Base-by-base conservation (phyloP, 1,139 yeast genomes). In the Taphrina communis region DNA sequence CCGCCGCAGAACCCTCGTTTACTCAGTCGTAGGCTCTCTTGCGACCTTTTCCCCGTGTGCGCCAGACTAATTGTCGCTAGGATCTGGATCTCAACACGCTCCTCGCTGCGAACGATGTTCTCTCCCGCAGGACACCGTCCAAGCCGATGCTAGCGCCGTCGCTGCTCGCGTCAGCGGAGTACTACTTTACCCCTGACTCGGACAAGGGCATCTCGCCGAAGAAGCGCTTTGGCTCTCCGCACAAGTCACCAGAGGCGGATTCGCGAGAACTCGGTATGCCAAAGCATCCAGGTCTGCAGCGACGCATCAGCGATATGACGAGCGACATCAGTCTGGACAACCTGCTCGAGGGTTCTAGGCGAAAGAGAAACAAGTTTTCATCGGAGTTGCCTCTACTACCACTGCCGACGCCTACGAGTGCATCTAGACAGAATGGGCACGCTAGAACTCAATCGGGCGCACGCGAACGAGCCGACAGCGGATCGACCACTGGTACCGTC, bases 321-420 rank as follows among this genome's bases (percentile, higher is more conserved):
- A 63, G 67, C 44, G 69, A 66, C 19, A 60, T 66, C 48, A 51
- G 61, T n/a, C 56, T 66, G 55, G 69, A 66, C 44, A 66, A 66
- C 31, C 50, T 66, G n/a, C 53, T 66, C 35, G 69, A 60, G 39
- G 69, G 66, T 9, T 53, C 66, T 12, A 25, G 69, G n/a, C 59
- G 69, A 39, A 66, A 66, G 69, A 55, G 69, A 53, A 60, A 59
- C 50, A 66, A 66, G 66, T 66, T 66, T 48, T 59, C 66, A 11
- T 44, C 58, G 8, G 69, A 59, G 12, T 36, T 66, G 56, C 65
- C 63, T 9, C 61, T 59, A n/a, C 58, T 58, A 39, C 63, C 65
- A 48, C 51, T 65, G 31, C 69, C 69, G 21, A 55, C 59, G 36
- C 67, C 67, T 19, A 41, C 52, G 35, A 42, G 41, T 39, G 53